These are phyloP conservation scores for Metschnikowia proteae DNA, from an alignment of 805 yeast genomes.

Conservation along the genomic window DNA sequence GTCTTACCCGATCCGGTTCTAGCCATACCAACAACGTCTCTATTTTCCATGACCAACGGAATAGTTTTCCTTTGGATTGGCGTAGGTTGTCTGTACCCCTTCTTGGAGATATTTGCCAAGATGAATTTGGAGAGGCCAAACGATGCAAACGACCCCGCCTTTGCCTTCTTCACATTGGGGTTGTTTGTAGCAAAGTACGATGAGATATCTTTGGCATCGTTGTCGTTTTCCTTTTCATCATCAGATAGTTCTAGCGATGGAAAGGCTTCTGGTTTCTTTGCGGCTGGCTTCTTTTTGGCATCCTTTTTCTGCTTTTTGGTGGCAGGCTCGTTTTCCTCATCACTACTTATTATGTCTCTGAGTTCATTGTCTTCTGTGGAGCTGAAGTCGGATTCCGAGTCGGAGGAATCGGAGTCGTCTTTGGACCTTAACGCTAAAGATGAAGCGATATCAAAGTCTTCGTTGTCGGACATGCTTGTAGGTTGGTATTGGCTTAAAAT, in stretches of 20 bases:
- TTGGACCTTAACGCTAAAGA: slow-evolving; percentile 49
- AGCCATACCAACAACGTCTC: slow-evolving; percentile 99
- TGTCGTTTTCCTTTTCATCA: slow-evolving; percentile 30
- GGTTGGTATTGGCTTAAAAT: background rate
- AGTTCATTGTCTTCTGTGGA: slow-evolving; percentile 21
- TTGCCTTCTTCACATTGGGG: slow-evolving; percentile 53
- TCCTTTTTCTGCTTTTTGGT: slow-evolving; percentile 26
- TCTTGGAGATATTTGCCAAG: slow-evolving; percentile 65
- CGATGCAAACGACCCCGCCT: slow-evolving; percentile 81
- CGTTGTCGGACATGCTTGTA: slow-evolving; percentile 31
- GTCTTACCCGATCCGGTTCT: slow-evolving; percentile 99
- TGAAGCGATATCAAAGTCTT: slow-evolving; percentile 60
- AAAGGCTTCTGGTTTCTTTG: slow-evolving; percentile 25
- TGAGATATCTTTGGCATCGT: slow-evolving; percentile 46
- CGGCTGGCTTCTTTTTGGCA: slow-evolving; percentile 14
- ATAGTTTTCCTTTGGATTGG: slow-evolving; percentile 97
- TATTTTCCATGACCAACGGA: slow-evolving; percentile 78
- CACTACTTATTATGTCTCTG: slow-evolving; percentile 50
- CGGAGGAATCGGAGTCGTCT: slow-evolving; percentile 24
- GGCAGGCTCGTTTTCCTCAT: slow-evolving; percentile 27
- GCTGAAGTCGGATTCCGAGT: slow-evolving; percentile 6
- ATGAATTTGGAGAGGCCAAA: slow-evolving; percentile 80
- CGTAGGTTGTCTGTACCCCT: slow-evolving; percentile 93
- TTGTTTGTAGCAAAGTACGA: slow-evolving; percentile 40
- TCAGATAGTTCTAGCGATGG: slow-evolving; percentile 54